Evolutionary conservation across 768 basidiomycete genomes (phyloP).

Genomic region (Daedalea quercina): DNA sequence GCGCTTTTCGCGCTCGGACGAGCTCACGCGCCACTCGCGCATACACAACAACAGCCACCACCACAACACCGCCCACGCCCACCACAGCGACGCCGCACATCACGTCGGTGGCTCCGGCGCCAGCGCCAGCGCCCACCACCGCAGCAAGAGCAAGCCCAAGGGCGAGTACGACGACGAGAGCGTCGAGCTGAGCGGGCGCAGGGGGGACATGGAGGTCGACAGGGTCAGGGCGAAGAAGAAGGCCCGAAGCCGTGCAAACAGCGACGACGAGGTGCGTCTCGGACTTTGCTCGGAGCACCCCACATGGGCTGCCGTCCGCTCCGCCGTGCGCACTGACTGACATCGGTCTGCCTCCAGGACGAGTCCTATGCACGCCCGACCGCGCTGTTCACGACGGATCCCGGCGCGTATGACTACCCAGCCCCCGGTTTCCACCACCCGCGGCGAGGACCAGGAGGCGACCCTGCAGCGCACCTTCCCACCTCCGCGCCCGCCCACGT

Average conservation of each 20-base stretch:
- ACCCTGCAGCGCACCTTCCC: constrained; percentile 12
- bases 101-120: constrained; percentile 3
- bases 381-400: constrained; percentile 20
- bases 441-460: not conserved
- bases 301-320: not conserved
- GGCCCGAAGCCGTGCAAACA: constrained; percentile 70
- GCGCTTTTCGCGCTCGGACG: constrained; percentile 96
- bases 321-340: constrained; percentile 10
- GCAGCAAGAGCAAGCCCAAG: constrained; percentile 25
- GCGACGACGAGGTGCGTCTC: constrained; percentile 72
- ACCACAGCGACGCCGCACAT: constrained; percentile 30
- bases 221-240: constrained; percentile 56
- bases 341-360: constrained; percentile 20
- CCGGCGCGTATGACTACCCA: constrained; percentile 18
- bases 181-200: constrained; percentile 4
- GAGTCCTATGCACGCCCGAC: constrained; percentile 36
- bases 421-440: constrained; percentile 19
- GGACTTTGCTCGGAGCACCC: not conserved
- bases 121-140: constrained; percentile 6
- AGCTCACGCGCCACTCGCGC: constrained; percentile 91
- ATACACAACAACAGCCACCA: constrained; percentile 76
- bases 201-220: constrained; percentile 13
- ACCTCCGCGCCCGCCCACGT: constrained; percentile 5
- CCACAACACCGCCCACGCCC: constrained; percentile 21
- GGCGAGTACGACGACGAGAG: constrained; percentile 19